phyloP scores from a whole-genome alignment of 2,329 filamentous ascomycete genomes.

The Venturia pyrina region DNA sequence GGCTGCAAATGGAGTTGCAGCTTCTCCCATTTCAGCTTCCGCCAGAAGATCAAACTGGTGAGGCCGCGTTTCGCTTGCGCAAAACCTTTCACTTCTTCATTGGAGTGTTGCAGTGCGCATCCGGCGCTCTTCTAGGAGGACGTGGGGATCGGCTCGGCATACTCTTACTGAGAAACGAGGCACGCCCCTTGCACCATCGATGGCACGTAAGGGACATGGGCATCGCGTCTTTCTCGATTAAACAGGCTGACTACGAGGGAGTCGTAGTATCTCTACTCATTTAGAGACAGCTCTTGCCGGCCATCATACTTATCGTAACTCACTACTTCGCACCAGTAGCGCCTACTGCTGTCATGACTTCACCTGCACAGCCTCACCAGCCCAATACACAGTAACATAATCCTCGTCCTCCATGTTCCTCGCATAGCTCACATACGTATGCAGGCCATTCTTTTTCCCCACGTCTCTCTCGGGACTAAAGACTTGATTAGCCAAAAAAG shows the following conservation, averaged over 20 bases:
- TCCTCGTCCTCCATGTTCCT: neutral
- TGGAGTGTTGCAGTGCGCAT: too few species aligned
- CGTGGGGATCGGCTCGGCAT: too few species aligned
- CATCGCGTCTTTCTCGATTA: too few species aligned
- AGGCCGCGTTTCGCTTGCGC: too few species aligned
- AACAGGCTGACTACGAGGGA: neutral
- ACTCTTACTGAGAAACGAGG: too few species aligned
- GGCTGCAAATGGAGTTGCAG: too few species aligned
- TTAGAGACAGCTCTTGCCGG: neutral
- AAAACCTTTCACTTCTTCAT: too few species aligned
- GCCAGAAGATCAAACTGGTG: too few species aligned
- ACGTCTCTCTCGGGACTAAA: neutral
- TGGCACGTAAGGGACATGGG: too few species aligned
- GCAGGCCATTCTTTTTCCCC: neutral
- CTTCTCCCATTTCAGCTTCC: too few species aligned
- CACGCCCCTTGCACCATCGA: too few species aligned
- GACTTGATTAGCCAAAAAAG: neutral
- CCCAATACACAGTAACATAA: conserved; percentile 1
- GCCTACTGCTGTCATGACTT: neutral
- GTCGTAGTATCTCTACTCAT: neutral
- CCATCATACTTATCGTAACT: neutral
- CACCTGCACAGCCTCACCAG: neutral
- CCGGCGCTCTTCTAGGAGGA: too few species aligned
- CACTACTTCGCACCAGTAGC: neutral
- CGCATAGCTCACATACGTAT: neutral